Evolutionary conservation across 305 asterid genomes (phyloP), one percentile per base, ranked within the genome.

Genomic region (Striga hermonthica): DNA sequence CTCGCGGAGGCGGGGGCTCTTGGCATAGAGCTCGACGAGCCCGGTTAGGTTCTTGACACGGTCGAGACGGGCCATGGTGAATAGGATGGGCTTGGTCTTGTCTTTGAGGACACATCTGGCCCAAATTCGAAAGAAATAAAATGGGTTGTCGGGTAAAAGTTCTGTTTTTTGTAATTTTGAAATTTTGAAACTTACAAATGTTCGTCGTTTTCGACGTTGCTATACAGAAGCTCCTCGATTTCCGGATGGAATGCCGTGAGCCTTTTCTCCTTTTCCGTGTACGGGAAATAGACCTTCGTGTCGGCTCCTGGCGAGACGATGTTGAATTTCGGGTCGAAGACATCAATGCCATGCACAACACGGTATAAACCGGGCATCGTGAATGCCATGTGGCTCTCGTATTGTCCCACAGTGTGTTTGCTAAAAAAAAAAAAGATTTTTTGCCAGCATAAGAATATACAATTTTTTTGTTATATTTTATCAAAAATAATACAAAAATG

Each of bases 291-390:
- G 45, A 57, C 28, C 44, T 38, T 34, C 31, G 13, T 35, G 6
- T 57, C 62, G 13, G 62, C 62, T 10, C 62, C 62, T 4, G 62
- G 62, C 7, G 62, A 57, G 10, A 37, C 62, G 35, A 57, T 57
- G 45, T 57, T 57, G 62, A 57, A 57, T 7, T 57, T 57, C 28
- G 62, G 62, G 40, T 57, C 62, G 28, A 57, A 57, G 7, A 55
- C 60, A 6, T 57, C 45, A 1, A 13, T 57, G 4, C 62, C 43
- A n/a, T 35, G 45, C 6, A 37, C 62, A 0, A 57, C 62, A 6
- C 62, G 45, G 45, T 57, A 57, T 3, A 57, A 13, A 6, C 62
- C 62, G 3, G 62, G 62, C 62, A 57, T 57, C 7, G 62, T 57
- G 62, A 57, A 57, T 12, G 62, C 43, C 4, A 28, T 37, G 62